Conservation (phyloP, 768 basidiomycete species). For the Mycena metata region DNA sequence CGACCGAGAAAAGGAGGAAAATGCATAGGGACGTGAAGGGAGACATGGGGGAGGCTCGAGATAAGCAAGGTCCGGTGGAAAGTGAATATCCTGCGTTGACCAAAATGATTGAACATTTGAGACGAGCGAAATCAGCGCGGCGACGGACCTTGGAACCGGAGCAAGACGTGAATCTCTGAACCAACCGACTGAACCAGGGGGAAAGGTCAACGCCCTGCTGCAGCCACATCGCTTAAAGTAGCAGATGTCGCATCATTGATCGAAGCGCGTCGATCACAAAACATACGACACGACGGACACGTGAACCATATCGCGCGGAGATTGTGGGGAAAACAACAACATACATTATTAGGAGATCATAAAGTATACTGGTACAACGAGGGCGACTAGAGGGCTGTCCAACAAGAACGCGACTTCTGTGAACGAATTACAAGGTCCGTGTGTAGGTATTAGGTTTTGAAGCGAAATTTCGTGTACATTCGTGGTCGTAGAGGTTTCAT, state of each 20-base stretch:
- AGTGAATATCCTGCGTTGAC: too few species aligned
- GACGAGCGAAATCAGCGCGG: too few species aligned
- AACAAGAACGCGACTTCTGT: slow-evolving; percentile 32
- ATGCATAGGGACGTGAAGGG: slow-evolving; percentile 42
- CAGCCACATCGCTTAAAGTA: slow-evolving; percentile 34
- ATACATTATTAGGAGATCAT: slow-evolving; percentile 14
- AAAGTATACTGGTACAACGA: slow-evolving; percentile 25
- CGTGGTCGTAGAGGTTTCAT: slow-evolving; percentile 37
- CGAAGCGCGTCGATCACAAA: too few species aligned
- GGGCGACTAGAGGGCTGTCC: slow-evolving; percentile 27
- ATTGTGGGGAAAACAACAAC: background rate
- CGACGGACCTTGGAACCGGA: too few species aligned
- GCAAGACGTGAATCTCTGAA: background rate
- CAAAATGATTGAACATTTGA: too few species aligned
- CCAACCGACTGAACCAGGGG: slow-evolving; percentile 5
- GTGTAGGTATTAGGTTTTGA: slow-evolving; percentile 24
- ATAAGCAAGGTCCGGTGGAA: too few species aligned
- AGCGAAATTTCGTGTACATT: slow-evolving; percentile 9
- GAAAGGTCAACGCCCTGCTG: too few species aligned
- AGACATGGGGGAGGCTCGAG: slow-evolving; percentile 26
- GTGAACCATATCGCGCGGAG: slow-evolving; percentile 3
- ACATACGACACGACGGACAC: slow-evolving; percentile 1
- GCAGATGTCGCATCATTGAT: background rate
- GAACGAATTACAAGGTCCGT: slow-evolving; percentile 32
- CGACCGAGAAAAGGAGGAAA: slow-evolving; percentile 47